phyloP scores from a whole-genome alignment of 169 alveolate genomes.

The Theileria annulata region DNA sequence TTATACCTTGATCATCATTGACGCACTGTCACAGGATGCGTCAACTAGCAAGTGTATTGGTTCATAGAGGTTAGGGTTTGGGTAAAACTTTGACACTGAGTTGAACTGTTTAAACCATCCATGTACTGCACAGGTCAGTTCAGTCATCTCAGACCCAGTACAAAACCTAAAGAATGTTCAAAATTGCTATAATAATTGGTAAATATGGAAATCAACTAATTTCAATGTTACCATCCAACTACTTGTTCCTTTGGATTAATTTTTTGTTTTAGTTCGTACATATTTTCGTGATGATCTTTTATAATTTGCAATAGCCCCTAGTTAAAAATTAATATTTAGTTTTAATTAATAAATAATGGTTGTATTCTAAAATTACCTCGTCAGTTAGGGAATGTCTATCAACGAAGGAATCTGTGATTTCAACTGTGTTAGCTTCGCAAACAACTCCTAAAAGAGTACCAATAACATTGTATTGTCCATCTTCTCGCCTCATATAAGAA shows the following conservation, averaged over 20 bases:
- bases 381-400: constrained; percentile 88
- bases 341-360: background rate
- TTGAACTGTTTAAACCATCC: constrained; percentile 89
- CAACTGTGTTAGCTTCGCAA: constrained; percentile 84
- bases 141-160: constrained; percentile 88
- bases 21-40: constrained; percentile 85
- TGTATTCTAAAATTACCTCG: constrained; percentile 68
- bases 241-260: constrained; percentile 86
- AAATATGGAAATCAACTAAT: background rate
- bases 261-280: constrained; percentile 87
- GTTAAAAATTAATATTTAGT: background rate
- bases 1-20: constrained; percentile 79
- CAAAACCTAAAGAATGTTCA: constrained; percentile 70
- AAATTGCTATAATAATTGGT: background rate
- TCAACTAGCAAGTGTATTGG: constrained; percentile 89
- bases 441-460: constrained; percentile 88
- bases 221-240: constrained; percentile 79
- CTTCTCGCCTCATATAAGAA: constrained; percentile 86
- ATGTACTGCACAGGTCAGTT: constrained; percentile 89
- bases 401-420: constrained; percentile 90
- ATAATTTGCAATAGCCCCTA: constrained; percentile 88
- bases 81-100: constrained; percentile 85
- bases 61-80: constrained; percentile 85
- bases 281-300: constrained; percentile 88
- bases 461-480: constrained; percentile 86